Evolutionary conservation across 371 early-diverging fungal genomes (phyloP), one percentile per base, ranked within the genome.

Genomic region (Rhizomucor pusillus): DNA sequence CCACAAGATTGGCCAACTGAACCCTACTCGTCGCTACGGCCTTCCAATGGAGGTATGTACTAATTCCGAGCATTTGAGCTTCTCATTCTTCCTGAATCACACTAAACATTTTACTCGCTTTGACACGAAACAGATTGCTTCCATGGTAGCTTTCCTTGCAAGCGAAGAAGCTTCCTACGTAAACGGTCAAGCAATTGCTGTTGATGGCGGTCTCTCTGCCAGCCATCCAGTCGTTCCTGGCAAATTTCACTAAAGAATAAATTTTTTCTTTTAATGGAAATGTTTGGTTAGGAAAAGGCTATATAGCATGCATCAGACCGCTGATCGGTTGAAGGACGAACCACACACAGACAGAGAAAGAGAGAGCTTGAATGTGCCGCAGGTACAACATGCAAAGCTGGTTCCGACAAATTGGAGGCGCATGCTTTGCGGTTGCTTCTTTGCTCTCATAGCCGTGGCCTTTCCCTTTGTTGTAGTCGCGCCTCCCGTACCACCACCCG

Each of bases 131-230:
- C 59, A 77, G 73, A 69, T 82, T 56, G 83, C 79, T 3, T 60
- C 65, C 47, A 71, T 78, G 0, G 77, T 75, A 25, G 71, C 73
- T 9, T 82, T 82, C 47, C 56, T 82, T 29, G 80, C 83, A 5
- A 77, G 75, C 47, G 76, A 79, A 20, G 83, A 81, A 53, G 71
- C 82, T 33, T 71, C 77, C 13, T 82, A 82, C 48, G 52, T 82
- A 3, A 82, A 82, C 53, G 83, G 82, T 5, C 83, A 82, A 59
- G 65, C 70, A 12, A 65, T 76, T 57, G 75, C 79, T 14, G 70
- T 80, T 18, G 82, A 81, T 50, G 83, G 83, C 47, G 83, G 83
- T 14, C 62, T 82, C 29, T 72, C 74, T 16, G 64, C 78, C 7
- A 75, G 69, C 47, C 65, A 60, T 44, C 82, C 81, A 7, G 50